phyloP scores from a whole-genome alignment of 2,329 filamentous ascomycete genomes.

The Fusarium albosuccineum region DNA sequence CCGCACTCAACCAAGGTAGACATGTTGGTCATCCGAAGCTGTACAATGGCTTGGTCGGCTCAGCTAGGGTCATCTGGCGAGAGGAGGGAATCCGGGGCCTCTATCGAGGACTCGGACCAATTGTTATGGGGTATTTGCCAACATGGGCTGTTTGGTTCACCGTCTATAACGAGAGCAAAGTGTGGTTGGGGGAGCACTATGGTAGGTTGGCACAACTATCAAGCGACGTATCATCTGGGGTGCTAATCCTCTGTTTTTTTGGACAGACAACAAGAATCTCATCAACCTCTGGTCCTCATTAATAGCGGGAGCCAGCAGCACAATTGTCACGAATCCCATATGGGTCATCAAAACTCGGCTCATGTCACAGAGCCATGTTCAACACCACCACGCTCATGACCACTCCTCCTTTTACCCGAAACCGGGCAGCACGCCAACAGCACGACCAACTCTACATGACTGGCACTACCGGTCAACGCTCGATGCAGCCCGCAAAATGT shows the following conservation, averaged over 20 bases:
- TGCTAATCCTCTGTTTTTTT: constrained; percentile 26
- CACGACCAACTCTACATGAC: constrained; percentile 72
- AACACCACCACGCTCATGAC: constrained; percentile 51
- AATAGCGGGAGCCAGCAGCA: constrained; percentile 91
- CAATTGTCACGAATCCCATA: constrained; percentile 94
- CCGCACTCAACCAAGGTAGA: constrained; percentile 62
- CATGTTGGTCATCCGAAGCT: constrained; percentile 68
- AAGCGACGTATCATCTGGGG: not conserved
- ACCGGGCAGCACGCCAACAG: constrained; percentile 66
- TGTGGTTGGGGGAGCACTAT: constrained; percentile 75
- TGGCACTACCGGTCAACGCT: constrained; percentile 94
- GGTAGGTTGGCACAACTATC: constrained; percentile 57
- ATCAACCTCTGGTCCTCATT: constrained; percentile 92
- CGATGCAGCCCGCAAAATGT: constrained; percentile 97
- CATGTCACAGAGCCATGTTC: constrained; percentile 86
- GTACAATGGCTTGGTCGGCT: constrained; percentile 90
- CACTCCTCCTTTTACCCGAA: constrained; percentile 58
- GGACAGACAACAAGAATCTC: constrained; percentile 77
- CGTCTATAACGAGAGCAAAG: constrained; percentile 92
- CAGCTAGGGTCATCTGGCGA: constrained; percentile 84
- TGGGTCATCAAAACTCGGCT: constrained; percentile 99
- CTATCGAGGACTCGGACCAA: constrained; percentile 93
- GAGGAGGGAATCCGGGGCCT: constrained; percentile 91
- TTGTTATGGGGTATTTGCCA: constrained; percentile 94
- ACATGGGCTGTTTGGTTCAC: constrained; percentile 99